Evolutionary conservation across 768 basidiomycete genomes (phyloP).

Genomic region (Leccinellum rugosiceps): DNA sequence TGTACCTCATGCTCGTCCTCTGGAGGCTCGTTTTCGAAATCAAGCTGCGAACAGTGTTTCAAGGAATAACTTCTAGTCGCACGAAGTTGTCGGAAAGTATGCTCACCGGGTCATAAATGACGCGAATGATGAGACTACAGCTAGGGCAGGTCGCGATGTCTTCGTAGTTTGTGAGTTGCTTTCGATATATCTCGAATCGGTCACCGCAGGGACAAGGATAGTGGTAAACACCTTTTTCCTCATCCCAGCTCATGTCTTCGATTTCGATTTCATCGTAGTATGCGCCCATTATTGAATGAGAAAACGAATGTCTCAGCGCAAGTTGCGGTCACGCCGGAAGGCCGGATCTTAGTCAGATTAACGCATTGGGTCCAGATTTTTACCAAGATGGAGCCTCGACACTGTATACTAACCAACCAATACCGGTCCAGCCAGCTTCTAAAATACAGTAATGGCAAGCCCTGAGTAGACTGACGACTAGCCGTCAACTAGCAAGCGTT

Average conservation of each 20-base stretch:
- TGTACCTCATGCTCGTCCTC: constrained; percentile 38
- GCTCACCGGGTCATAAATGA: constrained; percentile 92
- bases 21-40: constrained; percentile 73
- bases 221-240: constrained; percentile 78
- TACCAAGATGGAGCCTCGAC: no score
- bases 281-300: constrained; percentile 54
- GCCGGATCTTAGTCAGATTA: no score
- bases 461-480: no score
- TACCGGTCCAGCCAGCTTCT: no score
- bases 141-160: constrained; percentile 96
- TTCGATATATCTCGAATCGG: constrained; percentile 90
- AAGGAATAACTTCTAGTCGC: background rate
- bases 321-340: no score
- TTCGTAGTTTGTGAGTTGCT: constrained; percentile 83
- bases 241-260: constrained; percentile 94
- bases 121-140: constrained; percentile 88
- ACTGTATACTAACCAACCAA: no score
- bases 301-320: background rate
- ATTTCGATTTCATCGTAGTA: constrained; percentile 98
- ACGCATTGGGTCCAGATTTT: no score
- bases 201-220: constrained; percentile 98
- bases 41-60: constrained; percentile 48
- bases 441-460: no score
- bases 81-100: background rate
- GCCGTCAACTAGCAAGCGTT: no score